These are phyloP conservation scores for Coemansia sp. DNA, from an alignment of 192 early-diverging fungal genomes.

Conservation along the genomic window DNA sequence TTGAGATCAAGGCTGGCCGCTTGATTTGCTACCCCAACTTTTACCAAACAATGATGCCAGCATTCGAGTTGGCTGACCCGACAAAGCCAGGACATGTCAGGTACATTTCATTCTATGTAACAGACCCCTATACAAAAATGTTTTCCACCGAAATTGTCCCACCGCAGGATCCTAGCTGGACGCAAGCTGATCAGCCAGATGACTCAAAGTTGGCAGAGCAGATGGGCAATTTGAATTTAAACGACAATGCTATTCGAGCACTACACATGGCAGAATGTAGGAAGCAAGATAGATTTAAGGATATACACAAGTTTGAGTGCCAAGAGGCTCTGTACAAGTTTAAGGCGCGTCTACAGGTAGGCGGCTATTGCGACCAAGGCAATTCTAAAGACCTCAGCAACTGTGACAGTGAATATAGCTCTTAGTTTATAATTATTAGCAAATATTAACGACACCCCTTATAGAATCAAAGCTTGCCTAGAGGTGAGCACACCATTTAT, in stretches of 20 bases:
- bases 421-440: neutral
- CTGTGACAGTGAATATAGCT: neutral
- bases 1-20: neutral
- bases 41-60: constrained; percentile 4
- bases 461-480: neutral
- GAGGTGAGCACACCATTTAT: neutral
- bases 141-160: neutral
- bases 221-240: neutral
- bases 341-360: neutral
- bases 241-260: neutral
- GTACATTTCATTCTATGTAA: neutral
- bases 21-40: neutral
- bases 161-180: neutral
- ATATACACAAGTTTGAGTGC: neutral
- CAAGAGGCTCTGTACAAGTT: neutral
- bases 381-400: no score
- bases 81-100: neutral
- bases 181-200: neutral
- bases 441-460: neutral
- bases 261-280: neutral
- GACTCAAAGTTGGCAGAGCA: neutral
- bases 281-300: neutral
- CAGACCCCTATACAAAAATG: neutral
- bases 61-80: neutral
- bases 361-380: neutral